Evolutionary conservation across 192 early-diverging fungal species (phyloP), one percentile per base, ranked within the genome.

Genomic region (Bifiguratus adelaidae): DNA sequence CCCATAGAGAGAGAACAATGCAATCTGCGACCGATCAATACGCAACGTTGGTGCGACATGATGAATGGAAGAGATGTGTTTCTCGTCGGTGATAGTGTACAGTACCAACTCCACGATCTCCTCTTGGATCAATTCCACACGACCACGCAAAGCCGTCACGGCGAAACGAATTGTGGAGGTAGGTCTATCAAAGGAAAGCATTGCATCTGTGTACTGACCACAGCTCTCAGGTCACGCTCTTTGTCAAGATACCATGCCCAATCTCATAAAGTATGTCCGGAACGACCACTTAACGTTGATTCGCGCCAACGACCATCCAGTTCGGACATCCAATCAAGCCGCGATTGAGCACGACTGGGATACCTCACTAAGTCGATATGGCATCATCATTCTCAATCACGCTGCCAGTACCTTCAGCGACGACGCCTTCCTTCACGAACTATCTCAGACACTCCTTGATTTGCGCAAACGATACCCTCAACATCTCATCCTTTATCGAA

Each of bases 81-180:
- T 4, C 55, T 78, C 21, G 64, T 70, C 0, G 75, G 75, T n/a
- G 75, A 78, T 48, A 23, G 63, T 11, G 51, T 70, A 3, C 66
- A 69, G 13, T 74, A 53, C 43, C 75, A 78, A 30, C 41, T 74
- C 4, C 75, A 78, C 41, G 75, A 78, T 25, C 51, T 74, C 4
- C 47, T 74, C 13, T 30, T 78, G 47, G 61, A 77, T 54, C 54
- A 61, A 33, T 65, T 78, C 45, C 57, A 68, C 27, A 69, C 74
- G 22, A 65, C 56, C 3, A 63, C 70, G 2, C 59, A 60, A 25
- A 58, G 56, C n/a, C 72, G 75, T 33, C 74, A 70, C 53, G 75
- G 75, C 4, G 72, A 74, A 42, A 19, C 63, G 11, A 57, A 61
- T 26, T 78, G 72, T 44, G 64, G 69, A n/a, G n/a, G n/a, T n/a